Evolutionary conservation across 352 stramenopile species (phyloP).

Genomic region (Aphanomyces astaci): DNA sequence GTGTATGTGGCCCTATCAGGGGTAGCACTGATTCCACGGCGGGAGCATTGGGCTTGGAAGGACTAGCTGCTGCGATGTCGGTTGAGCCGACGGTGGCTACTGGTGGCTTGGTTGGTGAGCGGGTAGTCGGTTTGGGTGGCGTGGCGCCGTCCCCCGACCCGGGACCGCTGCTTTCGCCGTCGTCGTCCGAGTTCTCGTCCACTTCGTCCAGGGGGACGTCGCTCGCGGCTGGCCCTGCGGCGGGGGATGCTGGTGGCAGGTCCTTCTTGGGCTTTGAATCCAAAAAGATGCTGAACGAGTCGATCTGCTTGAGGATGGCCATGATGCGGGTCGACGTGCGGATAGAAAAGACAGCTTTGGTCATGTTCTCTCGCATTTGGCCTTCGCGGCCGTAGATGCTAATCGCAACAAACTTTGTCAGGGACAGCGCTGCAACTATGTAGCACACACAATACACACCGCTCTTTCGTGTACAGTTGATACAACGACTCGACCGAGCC

Average conservation of each 20-base stretch:
- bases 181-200: background rate
- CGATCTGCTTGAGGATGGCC: constrained; percentile 21
- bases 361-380: constrained; percentile 21
- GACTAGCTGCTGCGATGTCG: background rate
- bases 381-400: constrained; percentile 24
- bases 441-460: no score
- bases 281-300: constrained; percentile 22
- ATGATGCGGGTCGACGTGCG: constrained; percentile 14
- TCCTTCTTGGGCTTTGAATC: constrained; percentile 1
- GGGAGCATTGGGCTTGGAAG: background rate
- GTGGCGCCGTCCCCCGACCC: no score
- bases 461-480: constrained; percentile 22
- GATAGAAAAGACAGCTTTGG: constrained; percentile 15
- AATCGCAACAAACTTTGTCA: background rate
- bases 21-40: background rate
- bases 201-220: background rate
- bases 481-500: constrained; percentile 16
- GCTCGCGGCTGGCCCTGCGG: background rate
- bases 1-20: background rate
- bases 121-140: no score
- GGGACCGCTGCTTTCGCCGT: background rate
- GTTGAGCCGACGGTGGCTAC: background rate
- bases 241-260: background rate
- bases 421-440: no score
- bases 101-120: background rate